Conservation (phyloP, 116 monocot species). For the Posidonia oceanica region DNA sequence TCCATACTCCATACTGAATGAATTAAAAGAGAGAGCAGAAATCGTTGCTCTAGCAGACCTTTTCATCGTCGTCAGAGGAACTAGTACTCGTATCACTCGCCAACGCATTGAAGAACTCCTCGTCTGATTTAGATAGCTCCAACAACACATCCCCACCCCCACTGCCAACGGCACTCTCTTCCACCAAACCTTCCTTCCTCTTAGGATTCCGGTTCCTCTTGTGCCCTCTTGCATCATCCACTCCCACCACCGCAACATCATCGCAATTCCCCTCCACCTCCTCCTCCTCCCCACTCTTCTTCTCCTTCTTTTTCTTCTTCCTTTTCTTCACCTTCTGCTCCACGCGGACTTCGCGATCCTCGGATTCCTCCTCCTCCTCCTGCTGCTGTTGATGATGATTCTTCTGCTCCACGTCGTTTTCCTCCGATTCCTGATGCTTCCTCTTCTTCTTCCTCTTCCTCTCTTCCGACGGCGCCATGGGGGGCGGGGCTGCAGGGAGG, state of each 20-base stretch:
- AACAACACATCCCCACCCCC: too few species aligned
- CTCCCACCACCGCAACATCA: background rate
- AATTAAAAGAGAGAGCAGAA: background rate
- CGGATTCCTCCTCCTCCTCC: background rate
- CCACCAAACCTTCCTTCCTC: background rate
- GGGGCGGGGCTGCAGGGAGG: too few species aligned
- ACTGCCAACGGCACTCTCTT: background rate
- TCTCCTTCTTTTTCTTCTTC: background rate
- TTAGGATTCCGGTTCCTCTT: background rate
- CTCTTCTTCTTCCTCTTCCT: slow-evolving; percentile 5
- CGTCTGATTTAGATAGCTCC: slow-evolving; percentile 1
- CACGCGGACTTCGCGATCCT: background rate
- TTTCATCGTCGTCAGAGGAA: background rate
- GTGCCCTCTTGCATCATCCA: background rate
- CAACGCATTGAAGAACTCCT: slow-evolving; percentile 10
- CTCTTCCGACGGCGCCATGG: background rate
- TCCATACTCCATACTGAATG: too few species aligned
- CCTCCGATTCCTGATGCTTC: background rate
- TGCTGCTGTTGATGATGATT: background rate
- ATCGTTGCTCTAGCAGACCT: background rate
- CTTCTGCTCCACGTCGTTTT: background rate
- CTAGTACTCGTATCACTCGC: slow-evolving; percentile 6
- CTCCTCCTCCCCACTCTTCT: background rate
- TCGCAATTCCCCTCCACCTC: background rate
- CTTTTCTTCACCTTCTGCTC: background rate